Evolutionary conservation across 78 protist species (phyloP).

Genomic region (Planoprotostelium fungivorum): DNA sequence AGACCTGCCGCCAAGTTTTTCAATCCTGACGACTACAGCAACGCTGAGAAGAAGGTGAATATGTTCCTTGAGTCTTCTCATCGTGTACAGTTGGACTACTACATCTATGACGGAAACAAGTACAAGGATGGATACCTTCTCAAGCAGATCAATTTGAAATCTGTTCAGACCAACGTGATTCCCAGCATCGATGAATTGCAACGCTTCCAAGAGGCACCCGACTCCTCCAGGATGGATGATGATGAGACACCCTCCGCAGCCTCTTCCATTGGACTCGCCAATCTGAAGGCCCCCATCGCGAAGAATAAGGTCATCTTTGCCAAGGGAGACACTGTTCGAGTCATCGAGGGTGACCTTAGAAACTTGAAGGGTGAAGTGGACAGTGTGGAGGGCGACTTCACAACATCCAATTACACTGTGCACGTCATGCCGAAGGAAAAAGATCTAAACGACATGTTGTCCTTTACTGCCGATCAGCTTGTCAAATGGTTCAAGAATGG

Average conservation of each 20-base stretch:
- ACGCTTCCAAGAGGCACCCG: slow-evolving; percentile 30
- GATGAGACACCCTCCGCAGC: neutral
- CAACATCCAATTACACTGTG: neutral
- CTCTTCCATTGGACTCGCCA: neutral
- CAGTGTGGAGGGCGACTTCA: slow-evolving; percentile 39
- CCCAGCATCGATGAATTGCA: slow-evolving; percentile 49
- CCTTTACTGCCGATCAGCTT: slow-evolving; percentile 28
- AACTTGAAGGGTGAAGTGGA: slow-evolving; percentile 45
- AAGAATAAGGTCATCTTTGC: slow-evolving; percentile 12
- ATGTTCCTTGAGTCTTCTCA: neutral
- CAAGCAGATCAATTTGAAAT: slow-evolving; percentile 13
- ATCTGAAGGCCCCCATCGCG: neutral
- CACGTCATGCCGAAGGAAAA: neutral
- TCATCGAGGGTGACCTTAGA: slow-evolving; percentile 46
- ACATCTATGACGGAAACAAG: slow-evolving; percentile 21
- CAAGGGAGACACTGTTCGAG: slow-evolving; percentile 59
- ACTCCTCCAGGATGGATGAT: slow-evolving; percentile 4
- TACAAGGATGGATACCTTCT: slow-evolving; percentile 46
- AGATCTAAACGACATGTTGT: slow-evolving; percentile 4
- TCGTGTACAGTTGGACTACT: neutral
- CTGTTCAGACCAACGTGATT: slow-evolving; percentile 18
- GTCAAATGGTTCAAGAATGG: slow-evolving; percentile 53
- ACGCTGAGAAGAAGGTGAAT: slow-evolving; percentile 5
- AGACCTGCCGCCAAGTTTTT: slow-evolving; percentile 39
- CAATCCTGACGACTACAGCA: slow-evolving; percentile 20